Conservation (phyloP, 2,329 filamentous ascomycete genomes). For the Xylaria sp. region DNA sequence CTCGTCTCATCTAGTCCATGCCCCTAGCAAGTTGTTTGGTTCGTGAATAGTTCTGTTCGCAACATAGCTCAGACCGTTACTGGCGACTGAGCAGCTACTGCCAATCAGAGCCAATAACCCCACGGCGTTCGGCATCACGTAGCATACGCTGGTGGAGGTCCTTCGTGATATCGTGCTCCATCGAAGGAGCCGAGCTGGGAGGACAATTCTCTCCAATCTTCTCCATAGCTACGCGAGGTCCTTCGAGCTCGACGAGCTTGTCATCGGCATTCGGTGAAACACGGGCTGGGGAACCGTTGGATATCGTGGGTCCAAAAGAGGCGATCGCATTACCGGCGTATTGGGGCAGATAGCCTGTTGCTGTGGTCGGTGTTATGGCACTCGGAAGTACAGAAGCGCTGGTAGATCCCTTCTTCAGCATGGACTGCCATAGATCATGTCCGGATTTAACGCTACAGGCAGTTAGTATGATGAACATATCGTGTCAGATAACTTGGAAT, state of each 20-base stretch:
- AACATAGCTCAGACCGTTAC: neutral
- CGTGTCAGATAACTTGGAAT: neutral
- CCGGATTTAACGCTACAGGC: conserved; percentile 54
- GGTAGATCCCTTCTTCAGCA: conserved; percentile 63
- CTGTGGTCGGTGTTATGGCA: conserved; percentile 63
- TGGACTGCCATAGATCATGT: conserved; percentile 60
- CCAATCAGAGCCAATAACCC: conserved; percentile 48
- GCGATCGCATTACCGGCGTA: conserved; percentile 64
- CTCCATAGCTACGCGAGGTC: conserved; percentile 44
- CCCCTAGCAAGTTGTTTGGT: conserved; percentile 21
- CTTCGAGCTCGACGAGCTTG: conserved; percentile 44
- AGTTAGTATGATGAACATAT: conserved; percentile 20
- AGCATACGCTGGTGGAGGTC: conserved; percentile 48
- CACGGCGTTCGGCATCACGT: conserved; percentile 48
- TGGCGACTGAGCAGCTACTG: conserved; percentile 36
- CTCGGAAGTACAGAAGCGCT: conserved; percentile 59
- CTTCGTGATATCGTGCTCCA: conserved; percentile 47
- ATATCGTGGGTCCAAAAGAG: conserved; percentile 58
- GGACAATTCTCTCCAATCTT: conserved; percentile 60
- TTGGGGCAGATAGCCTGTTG: conserved; percentile 64
- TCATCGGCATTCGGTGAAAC: conserved; percentile 40
- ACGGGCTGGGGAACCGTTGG: conserved; percentile 49
- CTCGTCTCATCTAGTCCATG: conserved; percentile 31
- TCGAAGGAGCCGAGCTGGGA: conserved; percentile 49
- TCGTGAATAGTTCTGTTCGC: conserved; percentile 9